Evolutionary conservation across 345 rosid genomes (phyloP).

Genomic region (Pistacia atlantica): DNA sequence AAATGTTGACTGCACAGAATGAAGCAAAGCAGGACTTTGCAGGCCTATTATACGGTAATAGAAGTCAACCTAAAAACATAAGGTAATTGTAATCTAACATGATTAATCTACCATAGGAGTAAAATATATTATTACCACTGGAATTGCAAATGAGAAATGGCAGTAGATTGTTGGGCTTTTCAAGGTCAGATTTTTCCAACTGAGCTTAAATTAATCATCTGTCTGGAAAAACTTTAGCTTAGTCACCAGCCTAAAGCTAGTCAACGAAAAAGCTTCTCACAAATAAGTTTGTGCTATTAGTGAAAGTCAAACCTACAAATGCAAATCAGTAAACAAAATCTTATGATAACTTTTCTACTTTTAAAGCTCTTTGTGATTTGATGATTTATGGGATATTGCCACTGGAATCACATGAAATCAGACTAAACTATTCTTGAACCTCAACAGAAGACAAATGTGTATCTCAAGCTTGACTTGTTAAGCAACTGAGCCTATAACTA

Average conservation of each 20-base stretch:
- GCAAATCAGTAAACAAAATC: constrained; percentile 4
- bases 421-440: neutral
- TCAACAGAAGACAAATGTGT: neutral
- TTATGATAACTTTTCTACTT: neutral
- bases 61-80: constrained; percentile 10
- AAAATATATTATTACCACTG: neutral
- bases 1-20: constrained; percentile 26
- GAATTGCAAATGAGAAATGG: constrained; percentile 1
- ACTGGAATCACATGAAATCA: neutral
- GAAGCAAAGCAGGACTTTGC: constrained; percentile 23
- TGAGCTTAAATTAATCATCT: too few species aligned
- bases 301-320: neutral
- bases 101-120: neutral
- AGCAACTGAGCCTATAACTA: constrained; percentile 1
- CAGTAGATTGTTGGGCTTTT: neutral
- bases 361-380: neutral
- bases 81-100: constrained; percentile 6
- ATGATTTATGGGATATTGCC: neutral
- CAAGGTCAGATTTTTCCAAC: neutral
- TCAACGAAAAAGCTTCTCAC: neutral
- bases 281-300: neutral
- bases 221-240: neutral
- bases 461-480: neutral
- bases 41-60: constrained; percentile 7
- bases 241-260: neutral